Base-by-base conservation (phyloP, 176 grass and related monocot genomes). In the Areca catechu region DNA sequence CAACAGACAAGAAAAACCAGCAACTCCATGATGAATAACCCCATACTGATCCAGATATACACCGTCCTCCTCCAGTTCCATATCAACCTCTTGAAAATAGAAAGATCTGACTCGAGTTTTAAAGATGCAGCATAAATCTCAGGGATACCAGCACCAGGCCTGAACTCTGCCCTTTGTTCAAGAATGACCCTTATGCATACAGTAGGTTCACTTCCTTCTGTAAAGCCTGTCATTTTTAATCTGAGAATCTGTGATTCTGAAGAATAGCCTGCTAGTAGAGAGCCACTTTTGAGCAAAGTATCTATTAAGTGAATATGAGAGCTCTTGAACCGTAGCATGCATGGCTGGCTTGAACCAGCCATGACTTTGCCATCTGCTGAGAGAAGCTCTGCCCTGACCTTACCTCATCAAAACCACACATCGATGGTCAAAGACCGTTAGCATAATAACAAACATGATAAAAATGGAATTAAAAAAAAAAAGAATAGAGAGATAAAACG, bases 261-360 rank as follows among this genome's bases (percentile, higher is more conserved):
- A 4, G 71, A 88, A 54, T 97, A 97, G 28, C 93, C 93, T 7
- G 83, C 75, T 50, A 97, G 19, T 12, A 97, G 69, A 51, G 81
- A 82, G 53, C 77, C 70, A 3, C 80, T 83, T 57, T 58, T 86
- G 16, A 97, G 70, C 60, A 97, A 97, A 28, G 87, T 92, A 29
- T 97, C 87, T 19, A 97, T 47, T 16, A 97, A 77, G 24, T 81
- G 93, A 71, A 97, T 91, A 48, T 92, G 72, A 58, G 68, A 76
- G n/a, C 93, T 97, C 75, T 97, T 97, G 71, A 97, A 92, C 61
- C 77, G 89, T 23, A 97, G 83, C 78, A 92, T 87, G 78, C 87
- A 97, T 30, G 93, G 87, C 53, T 85, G 87, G 17, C 83, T 80
- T 19, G 71, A 77, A 49, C 54, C 52, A 43, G 67, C 72, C 12